phyloP scores from a whole-genome alignment of 1,139 yeast genomes.

The Tardiomyces depauwii region DNA sequence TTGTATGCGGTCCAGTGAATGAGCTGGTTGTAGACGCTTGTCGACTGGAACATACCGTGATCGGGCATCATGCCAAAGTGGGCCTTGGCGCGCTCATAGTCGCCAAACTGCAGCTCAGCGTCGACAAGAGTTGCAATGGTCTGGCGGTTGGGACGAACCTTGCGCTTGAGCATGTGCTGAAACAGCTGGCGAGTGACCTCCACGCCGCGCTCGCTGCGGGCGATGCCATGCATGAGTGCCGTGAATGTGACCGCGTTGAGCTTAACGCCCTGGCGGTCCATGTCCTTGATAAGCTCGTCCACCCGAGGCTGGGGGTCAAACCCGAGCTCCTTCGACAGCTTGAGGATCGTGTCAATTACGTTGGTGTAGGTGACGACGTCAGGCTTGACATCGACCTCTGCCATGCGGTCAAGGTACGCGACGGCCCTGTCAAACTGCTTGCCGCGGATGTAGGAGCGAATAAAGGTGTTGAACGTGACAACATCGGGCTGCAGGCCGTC shows the following conservation, averaged over 20 bases:
- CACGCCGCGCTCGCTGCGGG: conserved; percentile 36
- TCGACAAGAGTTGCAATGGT: conserved; percentile 48
- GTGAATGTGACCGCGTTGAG: conserved; percentile 43
- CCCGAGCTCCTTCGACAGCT: conserved; percentile 34
- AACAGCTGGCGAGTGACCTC: conserved; percentile 45
- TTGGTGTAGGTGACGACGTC: conserved; percentile 61
- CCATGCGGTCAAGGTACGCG: conserved; percentile 27
- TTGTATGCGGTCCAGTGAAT: neutral
- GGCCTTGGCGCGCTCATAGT: conserved; percentile 35
- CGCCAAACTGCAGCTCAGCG: conserved; percentile 45
- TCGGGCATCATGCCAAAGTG: conserved; percentile 37
- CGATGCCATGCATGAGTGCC: conserved; percentile 46
- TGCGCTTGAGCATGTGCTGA: conserved; percentile 30
- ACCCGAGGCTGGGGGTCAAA: conserved; percentile 33
- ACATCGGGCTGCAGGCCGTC: conserved; percentile 26
- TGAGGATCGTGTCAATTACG: conserved; percentile 46
- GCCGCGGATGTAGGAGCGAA: conserved; percentile 23
- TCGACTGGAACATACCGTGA: conserved; percentile 17
- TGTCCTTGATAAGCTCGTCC: conserved; percentile 31
- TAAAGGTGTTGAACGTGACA: conserved; percentile 31
- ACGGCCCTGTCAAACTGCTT: conserved; percentile 27
- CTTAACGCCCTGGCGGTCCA: conserved; percentile 32
- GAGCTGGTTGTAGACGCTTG: neutral
- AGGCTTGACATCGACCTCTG: conserved; percentile 34
- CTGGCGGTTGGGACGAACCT: conserved; percentile 27